These are phyloP conservation scores for Phalaenopsis aphrodite DNA, from an alignment of 106 monocot genomes.

Conservation along the genomic window DNA sequence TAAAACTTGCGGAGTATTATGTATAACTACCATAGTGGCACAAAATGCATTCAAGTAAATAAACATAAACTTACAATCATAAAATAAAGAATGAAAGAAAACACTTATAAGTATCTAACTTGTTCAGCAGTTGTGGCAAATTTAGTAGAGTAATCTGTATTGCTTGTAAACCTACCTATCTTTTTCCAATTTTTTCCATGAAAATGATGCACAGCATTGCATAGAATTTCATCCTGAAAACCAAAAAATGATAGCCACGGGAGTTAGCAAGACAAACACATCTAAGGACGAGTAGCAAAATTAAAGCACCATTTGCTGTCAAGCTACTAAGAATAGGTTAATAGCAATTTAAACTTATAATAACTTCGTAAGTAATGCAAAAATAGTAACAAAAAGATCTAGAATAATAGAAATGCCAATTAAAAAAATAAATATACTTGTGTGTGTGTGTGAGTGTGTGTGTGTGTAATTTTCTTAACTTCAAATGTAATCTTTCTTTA, in stretches of 20 bases:
- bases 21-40: background rate
- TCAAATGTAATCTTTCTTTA: background rate
- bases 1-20: background rate
- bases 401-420: background rate
- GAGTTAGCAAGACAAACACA: constrained; percentile 2
- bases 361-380: background rate
- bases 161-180: background rate
- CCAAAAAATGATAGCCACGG: background rate
- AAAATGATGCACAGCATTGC: constrained; percentile 8
- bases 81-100: background rate
- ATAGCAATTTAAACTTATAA: background rate
- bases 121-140: background rate
- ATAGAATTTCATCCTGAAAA: constrained; percentile 8
- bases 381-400: background rate
- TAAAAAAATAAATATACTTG: background rate
- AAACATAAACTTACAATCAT: background rate
- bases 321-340: background rate
- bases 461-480: background rate
- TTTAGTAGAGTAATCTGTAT: background rate
- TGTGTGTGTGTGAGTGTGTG: background rate
- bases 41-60: background rate
- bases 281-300: background rate
- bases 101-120: background rate
- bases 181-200: constrained; percentile 12
- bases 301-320: background rate